Base-by-base conservation (phyloP, 768 basidiomycete species). In the Tricholoma sp. region DNA sequence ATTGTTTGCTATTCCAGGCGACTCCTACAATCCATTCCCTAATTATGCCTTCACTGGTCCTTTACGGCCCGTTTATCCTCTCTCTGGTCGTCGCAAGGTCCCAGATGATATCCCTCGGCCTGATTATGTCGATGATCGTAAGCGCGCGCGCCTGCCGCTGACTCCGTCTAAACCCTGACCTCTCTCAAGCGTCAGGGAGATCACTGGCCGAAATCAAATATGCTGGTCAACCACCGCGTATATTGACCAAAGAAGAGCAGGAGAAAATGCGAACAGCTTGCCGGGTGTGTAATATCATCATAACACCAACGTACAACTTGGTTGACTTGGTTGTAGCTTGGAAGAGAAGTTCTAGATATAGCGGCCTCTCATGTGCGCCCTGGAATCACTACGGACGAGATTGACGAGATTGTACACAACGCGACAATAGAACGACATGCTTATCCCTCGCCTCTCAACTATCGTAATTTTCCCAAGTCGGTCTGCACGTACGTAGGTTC, bases 351-450 rank as follows among this genome's bases (percentile, higher is more conserved):
- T n/a, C 80, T 99, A 18, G 95, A 98, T 69, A 78, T 91, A 55
- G 88, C 91, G 15, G 96, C 95, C 1, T 83, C 94, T 0, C 82
- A 86, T 65, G 76, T 98, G 58, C 78, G 81, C 42, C 91, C 94
- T n/a, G 97, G 96, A 34, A 82, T 97, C 37, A 97, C 96, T 10
- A 98, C 97, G 1, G 94, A 98, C 66, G 92, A 94, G 67, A 80
- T 99, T 28, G 97, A 99, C 72, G 85, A 83, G 56, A 86, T 98
- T 60, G 94, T 96, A 12, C 97, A 99, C 73, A 83, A 91, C 61
- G 97, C 90, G 15, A 89, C 80, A 61, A 86, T 98, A 60, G 88
- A 95, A 73, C 80, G 95, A 52, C 86, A 92, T 61, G 84, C 91
- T 20, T 99, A 99, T 72, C 97, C 97, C 1, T 94, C 91, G 28